Percentiles rank a stretch among this genome's conserved stretches.
Evolutionary conservation across 768 basidiomycete species (phyloP).

Genomic region (Kwoniella sp.): DNA sequence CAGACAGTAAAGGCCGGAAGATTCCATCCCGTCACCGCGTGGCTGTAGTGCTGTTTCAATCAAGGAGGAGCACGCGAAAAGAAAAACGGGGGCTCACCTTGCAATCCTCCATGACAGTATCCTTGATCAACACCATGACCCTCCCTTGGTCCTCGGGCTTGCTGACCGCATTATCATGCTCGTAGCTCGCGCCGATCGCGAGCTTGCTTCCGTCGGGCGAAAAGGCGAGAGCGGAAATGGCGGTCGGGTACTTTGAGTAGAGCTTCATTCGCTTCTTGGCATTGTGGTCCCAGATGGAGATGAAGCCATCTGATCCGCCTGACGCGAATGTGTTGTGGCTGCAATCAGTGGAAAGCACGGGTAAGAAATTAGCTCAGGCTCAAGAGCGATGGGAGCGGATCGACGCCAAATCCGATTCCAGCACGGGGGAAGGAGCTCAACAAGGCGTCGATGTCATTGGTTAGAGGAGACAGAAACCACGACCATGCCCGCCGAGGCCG

Average conservation of each 20-base stretch:
- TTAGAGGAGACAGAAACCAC: too few relatives aligned
- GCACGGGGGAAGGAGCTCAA: too few relatives aligned
- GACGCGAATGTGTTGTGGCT: conserved; percentile 94
- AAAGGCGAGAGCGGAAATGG: conserved; percentile 77
- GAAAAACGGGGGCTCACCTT: too few relatives aligned
- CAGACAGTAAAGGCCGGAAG: too few relatives aligned
- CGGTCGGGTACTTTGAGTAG: conserved; percentile 74
- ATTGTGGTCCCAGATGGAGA: conserved; percentile 96
- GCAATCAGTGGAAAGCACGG: conserved; percentile 1
- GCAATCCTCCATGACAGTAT: conserved; percentile 56
- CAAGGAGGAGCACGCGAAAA: too few relatives aligned
- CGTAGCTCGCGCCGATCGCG: conserved; percentile 83
- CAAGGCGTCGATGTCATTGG: too few relatives aligned
- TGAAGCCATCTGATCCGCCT: conserved; percentile 88
- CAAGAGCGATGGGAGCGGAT: too few relatives aligned
- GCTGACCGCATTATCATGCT: conserved; percentile 80
- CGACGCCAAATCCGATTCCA: too few relatives aligned
- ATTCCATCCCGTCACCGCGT: background rate
- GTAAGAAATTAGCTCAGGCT: background rate
- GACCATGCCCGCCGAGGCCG: too few relatives aligned
- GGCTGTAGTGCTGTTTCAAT: background rate
- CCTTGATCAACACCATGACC: conserved; percentile 52
- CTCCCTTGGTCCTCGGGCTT: conserved; percentile 63
- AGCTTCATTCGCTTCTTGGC: conserved; percentile 94
- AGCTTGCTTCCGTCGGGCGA: conserved; percentile 79